Conservation (phyloP, 306 rosid species). For the Acacia acuminata region DNA sequence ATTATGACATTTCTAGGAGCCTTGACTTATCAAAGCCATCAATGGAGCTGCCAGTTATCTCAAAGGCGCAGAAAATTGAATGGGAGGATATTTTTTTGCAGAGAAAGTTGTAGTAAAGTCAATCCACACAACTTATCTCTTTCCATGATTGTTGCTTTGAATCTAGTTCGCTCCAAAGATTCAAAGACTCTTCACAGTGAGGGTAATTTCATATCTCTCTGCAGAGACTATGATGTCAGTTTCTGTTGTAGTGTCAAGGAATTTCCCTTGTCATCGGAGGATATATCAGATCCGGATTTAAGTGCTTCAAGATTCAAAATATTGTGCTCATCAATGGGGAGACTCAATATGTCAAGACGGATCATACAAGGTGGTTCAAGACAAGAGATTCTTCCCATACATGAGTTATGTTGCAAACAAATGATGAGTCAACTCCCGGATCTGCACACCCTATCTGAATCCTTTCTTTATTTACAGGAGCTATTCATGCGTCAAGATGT, state of each 20-base stretch:
- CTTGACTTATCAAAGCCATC: background rate
- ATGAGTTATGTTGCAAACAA: background rate
- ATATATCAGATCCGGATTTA: background rate
- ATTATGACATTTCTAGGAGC: background rate
- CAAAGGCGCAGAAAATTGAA: background rate
- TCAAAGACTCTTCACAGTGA: background rate
- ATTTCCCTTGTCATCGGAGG: background rate
- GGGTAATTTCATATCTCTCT: background rate
- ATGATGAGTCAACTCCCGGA: background rate
- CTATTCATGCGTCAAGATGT: background rate
- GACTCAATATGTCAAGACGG: background rate
- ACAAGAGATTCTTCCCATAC: background rate
- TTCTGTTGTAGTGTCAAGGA: background rate
- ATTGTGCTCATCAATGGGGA: background rate
- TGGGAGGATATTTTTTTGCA: background rate
- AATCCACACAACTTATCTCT: slow-evolving; percentile 12
- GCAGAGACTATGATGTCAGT: accelerated
- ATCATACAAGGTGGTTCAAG: background rate
- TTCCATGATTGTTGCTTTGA: background rate
- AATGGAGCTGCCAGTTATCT: slow-evolving; percentile 12
- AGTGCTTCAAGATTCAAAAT: background rate
- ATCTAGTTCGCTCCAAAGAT: background rate
- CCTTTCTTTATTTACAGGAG: background rate
- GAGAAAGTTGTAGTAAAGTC: background rate
- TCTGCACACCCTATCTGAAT: background rate